Conservation (phyloP, 257 asterid species). For the Penstemon eatonii region DNA sequence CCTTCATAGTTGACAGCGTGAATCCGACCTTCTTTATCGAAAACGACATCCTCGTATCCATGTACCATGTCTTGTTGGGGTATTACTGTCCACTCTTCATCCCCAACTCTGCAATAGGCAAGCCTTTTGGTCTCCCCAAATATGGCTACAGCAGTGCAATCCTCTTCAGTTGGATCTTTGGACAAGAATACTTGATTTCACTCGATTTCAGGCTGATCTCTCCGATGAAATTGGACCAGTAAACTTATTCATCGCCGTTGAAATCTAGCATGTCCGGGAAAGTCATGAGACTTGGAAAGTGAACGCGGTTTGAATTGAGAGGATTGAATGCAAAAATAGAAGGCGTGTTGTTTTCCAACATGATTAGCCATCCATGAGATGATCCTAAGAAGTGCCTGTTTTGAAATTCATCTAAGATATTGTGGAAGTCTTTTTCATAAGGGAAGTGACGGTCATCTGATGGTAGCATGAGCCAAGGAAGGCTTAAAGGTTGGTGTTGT, state of each 20-base stretch:
- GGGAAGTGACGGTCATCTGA: neutral
- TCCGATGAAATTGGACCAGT: neutral
- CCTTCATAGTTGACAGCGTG: neutral
- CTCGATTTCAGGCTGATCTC: neutral
- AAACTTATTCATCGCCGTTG: neutral
- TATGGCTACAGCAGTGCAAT: slow-evolving; percentile 12
- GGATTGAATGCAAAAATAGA: slow-evolving; percentile 11
- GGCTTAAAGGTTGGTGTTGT: neutral
- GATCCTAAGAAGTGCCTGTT: slow-evolving; percentile 7
- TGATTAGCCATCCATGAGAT: slow-evolving; percentile 14
- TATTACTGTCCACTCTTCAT: neutral
- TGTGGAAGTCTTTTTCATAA: neutral
- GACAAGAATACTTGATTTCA: neutral
- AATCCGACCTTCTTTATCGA: neutral
- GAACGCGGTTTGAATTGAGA: neutral
- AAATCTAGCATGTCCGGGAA: neutral
- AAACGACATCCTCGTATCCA: slow-evolving; percentile 1
- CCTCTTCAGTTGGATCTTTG: neutral
- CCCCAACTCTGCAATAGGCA: slow-evolving; percentile 17
- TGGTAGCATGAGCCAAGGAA: neutral
- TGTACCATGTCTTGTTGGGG: neutral
- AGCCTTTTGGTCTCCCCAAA: neutral
- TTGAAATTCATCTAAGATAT: neutral
- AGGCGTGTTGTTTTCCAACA: neutral
- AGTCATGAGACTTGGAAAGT: neutral